These are phyloP conservation scores for Solanum lycopersicoides DNA, from an alignment of 257 asterid genomes.

Conservation along the genomic window DNA sequence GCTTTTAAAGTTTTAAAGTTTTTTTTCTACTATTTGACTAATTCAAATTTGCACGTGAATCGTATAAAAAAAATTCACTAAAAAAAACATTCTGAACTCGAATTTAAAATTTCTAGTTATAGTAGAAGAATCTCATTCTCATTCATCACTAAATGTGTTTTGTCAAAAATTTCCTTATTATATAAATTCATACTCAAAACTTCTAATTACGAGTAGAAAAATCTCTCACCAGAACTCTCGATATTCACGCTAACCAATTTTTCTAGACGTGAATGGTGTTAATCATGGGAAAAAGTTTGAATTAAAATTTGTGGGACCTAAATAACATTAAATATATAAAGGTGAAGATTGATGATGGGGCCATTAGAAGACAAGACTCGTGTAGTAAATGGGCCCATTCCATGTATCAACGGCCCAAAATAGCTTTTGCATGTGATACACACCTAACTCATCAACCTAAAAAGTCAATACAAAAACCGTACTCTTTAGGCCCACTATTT, in stretches of 20 bases:
- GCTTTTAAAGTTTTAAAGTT: not conserved
- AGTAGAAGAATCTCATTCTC: not conserved
- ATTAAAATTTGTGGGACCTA: conserved; percentile 7
- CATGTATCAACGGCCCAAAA: not conserved
- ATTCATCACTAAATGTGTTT: not conserved
- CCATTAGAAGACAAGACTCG: conserved; percentile 22
- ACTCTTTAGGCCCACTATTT: not conserved
- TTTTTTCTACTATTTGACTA: not conserved
- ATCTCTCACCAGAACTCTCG: not conserved
- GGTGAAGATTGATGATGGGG: conserved; percentile 1
- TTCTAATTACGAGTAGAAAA: not conserved
- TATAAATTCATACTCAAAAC: not conserved
- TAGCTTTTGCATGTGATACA: conserved; percentile 39
- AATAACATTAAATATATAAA: conserved; percentile 29
- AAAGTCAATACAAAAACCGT: conserved; percentile 25
- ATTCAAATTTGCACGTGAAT: not conserved
- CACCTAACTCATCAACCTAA: conserved; percentile 19
- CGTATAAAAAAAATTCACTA: not conserved
- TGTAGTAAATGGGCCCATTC: conserved; percentile 14
- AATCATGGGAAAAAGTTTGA: not conserved
- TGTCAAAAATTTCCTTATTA: not conserved
- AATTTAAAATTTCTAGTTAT: not conserved
- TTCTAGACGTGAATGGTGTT: not conserved
- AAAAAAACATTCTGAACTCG: too few relatives aligned
- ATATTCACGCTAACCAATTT: not conserved